Percentiles rank a stretch among this genome's conserved stretches.
Conservation (phyloP, 768 basidiomycete genomes). For the Imleria badia region DNA sequence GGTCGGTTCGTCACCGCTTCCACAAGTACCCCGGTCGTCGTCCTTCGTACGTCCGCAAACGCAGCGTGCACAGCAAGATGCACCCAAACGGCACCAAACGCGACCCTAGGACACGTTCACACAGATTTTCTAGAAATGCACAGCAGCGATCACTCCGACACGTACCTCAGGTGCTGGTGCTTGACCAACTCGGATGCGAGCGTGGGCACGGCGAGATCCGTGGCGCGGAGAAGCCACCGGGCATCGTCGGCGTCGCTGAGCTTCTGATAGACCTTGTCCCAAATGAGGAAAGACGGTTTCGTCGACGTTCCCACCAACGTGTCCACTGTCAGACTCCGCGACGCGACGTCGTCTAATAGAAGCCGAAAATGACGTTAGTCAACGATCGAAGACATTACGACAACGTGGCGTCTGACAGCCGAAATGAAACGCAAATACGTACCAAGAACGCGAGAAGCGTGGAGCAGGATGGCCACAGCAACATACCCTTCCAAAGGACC, state of each 20-base stretch:
- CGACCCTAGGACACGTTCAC: slow-evolving; percentile 40
- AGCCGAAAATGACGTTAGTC: too few relatives aligned
- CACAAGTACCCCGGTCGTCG: slow-evolving; percentile 44
- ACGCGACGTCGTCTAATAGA: slow-evolving; percentile 43
- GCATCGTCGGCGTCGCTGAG: slow-evolving; percentile 61
- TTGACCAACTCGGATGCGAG: slow-evolving; percentile 52
- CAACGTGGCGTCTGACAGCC: not conserved
- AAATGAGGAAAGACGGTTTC: slow-evolving; percentile 85
- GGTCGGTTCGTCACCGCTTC: slow-evolving; percentile 41
- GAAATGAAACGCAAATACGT: slow-evolving; percentile 20
- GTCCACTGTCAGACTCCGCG: slow-evolving; percentile 48
- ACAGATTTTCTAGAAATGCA: too few relatives aligned
- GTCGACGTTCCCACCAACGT: slow-evolving; percentile 46
- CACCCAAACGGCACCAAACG: slow-evolving; percentile 65
- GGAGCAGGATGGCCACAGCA: slow-evolving; percentile 64
- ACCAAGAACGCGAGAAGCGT: slow-evolving; percentile 56
- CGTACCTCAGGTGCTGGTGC: slow-evolving; percentile 51
- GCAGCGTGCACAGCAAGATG: slow-evolving; percentile 65
- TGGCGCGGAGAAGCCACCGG: slow-evolving; percentile 71
- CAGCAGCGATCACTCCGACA: not conserved
- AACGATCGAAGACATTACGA: too few relatives aligned
- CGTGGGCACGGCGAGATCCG: slow-evolving; percentile 47
- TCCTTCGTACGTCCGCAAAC: slow-evolving; percentile 52
- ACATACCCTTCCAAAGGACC: slow-evolving; percentile 88
- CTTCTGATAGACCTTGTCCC: slow-evolving; percentile 86